Evolutionary conservation across 768 basidiomycete species (phyloP), one percentile per base, ranked within the genome.

Genomic region (Thelephora ganbajun): DNA sequence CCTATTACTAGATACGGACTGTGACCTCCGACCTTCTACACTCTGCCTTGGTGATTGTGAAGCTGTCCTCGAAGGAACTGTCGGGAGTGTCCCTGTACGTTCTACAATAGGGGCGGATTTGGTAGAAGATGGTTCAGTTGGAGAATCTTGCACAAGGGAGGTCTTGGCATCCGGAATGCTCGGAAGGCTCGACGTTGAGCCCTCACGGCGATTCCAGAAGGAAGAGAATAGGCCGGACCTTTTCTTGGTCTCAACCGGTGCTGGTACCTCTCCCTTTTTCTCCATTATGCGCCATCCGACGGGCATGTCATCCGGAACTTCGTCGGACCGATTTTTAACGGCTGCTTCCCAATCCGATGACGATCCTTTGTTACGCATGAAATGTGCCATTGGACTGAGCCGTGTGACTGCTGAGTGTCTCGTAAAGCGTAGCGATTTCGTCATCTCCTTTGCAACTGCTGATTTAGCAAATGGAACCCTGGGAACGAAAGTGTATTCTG

Each of bases 261-360:
- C 45, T 48, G 61, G 46, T 36, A 70, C 59, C n/a, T 66, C 60
- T 35, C 63, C 59, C 22, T 73, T 69, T 51, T 76, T 76, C 47
- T 82, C 77, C 11, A 84, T 62, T 30, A 84, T 73, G 50, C 79
- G 69, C 86, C 85, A 85, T 4, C 84, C 86, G 13, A 70, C 61
- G n/a, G 79, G 83, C 6, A 77, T 60, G 54, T 81, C 80, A 18
- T 84, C 80, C 20, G 66, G 65, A 22, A 64, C 52, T 33, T 66
- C 49, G 11, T 74, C 74, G 26, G 71, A 69, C 43, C 65, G 66
- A 2, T 73, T 64, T 59, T 76, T 83, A 0, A 86, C 64, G 14
- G 79, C 72, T 5, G 69, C 69, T 58, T 87, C 82, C 87, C 87
- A 89, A 41, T 41, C 39, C 18, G 83, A 76, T 16, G 74, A 73